Percentiles rank a stretch among this genome's conserved stretches.
These are phyloP conservation scores for Xylaria sp. DNA, from an alignment of 2,329 filamentous ascomycete species.

Conservation along the genomic window DNA sequence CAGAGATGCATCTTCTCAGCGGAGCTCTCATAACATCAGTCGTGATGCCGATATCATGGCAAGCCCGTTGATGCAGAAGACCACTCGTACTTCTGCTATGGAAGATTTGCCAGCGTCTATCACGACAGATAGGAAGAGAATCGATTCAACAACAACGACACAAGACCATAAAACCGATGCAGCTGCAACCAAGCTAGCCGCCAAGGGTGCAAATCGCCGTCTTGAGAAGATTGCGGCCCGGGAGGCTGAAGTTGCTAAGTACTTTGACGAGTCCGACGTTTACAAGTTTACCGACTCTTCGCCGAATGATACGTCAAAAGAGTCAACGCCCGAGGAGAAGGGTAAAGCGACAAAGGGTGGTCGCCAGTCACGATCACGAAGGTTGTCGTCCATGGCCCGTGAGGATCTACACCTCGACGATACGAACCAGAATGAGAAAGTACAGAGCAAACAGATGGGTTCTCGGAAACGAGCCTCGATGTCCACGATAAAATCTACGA, in stretches of 20 bases:
- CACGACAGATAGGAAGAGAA: constrained; percentile 49
- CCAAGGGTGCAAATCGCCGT: constrained; percentile 34
- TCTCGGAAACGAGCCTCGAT: constrained; percentile 52
- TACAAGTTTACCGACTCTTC: constrained; percentile 62
- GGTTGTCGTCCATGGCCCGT: constrained; percentile 48
- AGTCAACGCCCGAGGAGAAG: constrained; percentile 31
- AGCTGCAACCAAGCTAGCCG: constrained; percentile 15
- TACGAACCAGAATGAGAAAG: constrained; percentile 35
- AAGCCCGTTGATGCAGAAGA: constrained; percentile 52
- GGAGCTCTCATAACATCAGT: constrained; percentile 2
- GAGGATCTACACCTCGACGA: constrained; percentile 42
- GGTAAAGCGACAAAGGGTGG: constrained; percentile 36
- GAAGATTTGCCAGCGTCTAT: constrained; percentile 43
- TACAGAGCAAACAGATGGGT: constrained; percentile 22
- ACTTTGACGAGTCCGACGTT: constrained; percentile 48
- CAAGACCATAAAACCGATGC: constrained; percentile 23
- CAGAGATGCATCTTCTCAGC: constrained; percentile 36
- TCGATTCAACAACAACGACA: constrained; percentile 42
- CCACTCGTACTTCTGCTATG: constrained; percentile 33
- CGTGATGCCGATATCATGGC: constrained; percentile 36
- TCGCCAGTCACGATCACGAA: constrained; percentile 45
- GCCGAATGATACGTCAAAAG: constrained; percentile 41
- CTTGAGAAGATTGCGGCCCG: constrained; percentile 40
- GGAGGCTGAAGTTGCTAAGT: constrained; percentile 38
- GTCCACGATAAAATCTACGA: constrained; percentile 44